Base-by-base conservation (phyloP, 2,329 filamentous ascomycete genomes). In the Chrysosphaeria jannelii region DNA sequence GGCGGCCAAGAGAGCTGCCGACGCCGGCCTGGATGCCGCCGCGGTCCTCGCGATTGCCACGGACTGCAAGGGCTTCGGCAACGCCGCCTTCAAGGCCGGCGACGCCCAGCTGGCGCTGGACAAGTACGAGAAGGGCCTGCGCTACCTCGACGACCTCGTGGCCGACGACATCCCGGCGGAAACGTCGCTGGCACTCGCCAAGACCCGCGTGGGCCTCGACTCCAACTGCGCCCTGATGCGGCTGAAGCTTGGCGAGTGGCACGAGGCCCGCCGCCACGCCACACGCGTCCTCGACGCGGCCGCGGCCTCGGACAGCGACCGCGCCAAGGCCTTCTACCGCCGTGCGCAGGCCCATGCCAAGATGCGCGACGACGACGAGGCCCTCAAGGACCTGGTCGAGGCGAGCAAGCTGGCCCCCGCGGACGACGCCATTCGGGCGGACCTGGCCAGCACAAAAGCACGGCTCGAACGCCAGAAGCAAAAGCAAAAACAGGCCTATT, bases 81-180 rank as follows among this genome's bases (percentile, higher is more conserved):
- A 89, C 52, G 64, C 65, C 35, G 78, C 79, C 2, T 91, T 91
- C 58, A 91, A 91, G 53, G 51, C 47, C 13, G 64, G 65, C 19
- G 60, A 90, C 35, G 38, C 69, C 19, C 43, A 51, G 18, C 46
- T 72, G 15, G 81, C 66, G 2, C 52, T 93, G 13, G 65, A 69
- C 29, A 97, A 97, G 50, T 97, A 97, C 49, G 65, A 88, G 43
- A 97, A 97, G 51, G 79, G 65, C 10, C 47, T 90, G 29, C 65
- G 78, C 35, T 91, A 90, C 44, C 51, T 90, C 29, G 74, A 88
- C 43, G 74, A 79, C 38, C 69, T 71, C 1, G 63, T 72, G 23
- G 45, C 61, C 8, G 71, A 85, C 20, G 55, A 61, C 21, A 75
- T 81, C 34, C 55, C 69, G 4, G 50, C 58, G 21, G 65, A 69